A percentile compares a stretch with the other conserved stretches of the same genome.
phyloP scores from a whole-genome alignment of 2,329 filamentous ascomycete species.

The Seiridium unicorne region DNA sequence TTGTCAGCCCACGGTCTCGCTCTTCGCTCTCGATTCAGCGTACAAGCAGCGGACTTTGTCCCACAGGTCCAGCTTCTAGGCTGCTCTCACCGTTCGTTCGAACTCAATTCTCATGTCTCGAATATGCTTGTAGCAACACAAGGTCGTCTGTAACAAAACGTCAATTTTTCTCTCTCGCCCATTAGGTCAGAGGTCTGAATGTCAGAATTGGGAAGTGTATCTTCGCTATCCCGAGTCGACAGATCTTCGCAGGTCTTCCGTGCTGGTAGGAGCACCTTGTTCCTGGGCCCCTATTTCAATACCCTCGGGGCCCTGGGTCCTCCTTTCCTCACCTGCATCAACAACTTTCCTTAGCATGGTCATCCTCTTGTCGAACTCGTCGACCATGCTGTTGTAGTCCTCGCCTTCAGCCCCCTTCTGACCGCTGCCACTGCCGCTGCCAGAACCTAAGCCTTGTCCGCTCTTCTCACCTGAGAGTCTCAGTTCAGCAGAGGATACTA shows the following conservation, averaged over 20 bases:
- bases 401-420: conserved; percentile 18
- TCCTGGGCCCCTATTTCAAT: background rate
- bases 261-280: background rate
- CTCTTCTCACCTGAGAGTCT: conserved; percentile 22
- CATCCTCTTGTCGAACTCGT: conserved; percentile 60
- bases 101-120: too few relatives aligned
- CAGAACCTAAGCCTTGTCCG: conserved; percentile 23
- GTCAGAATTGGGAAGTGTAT: too few relatives aligned
- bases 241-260: background rate
- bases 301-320: conserved; percentile 26
- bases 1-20: too few relatives aligned
- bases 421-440: conserved; percentile 28
- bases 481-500: conserved; percentile 34
- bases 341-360: conserved; percentile 51
- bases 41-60: too few relatives aligned
- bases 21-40: too few relatives aligned
- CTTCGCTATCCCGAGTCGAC: background rate
- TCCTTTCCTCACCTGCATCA: conserved; percentile 46
- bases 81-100: too few relatives aligned
- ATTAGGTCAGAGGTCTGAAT: too few relatives aligned
- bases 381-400: conserved; percentile 50
- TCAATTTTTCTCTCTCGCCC: too few relatives aligned
- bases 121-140: too few relatives aligned
- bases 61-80: too few relatives aligned
- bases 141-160: too few relatives aligned